Evolutionary conservation across 2,329 filamentous ascomycete genomes (phyloP), one percentile per base, ranked within the genome.

Genomic region (Dichotomopilus funicola): DNA sequence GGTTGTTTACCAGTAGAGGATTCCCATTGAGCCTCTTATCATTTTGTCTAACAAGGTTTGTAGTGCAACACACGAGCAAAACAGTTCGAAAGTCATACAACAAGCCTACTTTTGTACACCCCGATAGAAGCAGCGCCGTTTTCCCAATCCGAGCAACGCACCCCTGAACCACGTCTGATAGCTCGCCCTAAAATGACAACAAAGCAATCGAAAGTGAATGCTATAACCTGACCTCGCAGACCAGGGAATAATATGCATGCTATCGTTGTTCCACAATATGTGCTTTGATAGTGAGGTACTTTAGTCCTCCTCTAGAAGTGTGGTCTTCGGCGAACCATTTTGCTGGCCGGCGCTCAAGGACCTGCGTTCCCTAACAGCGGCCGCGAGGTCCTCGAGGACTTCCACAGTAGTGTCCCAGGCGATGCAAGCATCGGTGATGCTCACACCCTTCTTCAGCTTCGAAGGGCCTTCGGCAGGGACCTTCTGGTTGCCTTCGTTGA

Each of bases 371-470:
- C 88, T 82, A 51, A 97, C 87, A 38, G 89, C 88, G n/a, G 84
- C 83, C 5, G 94, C 91, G 35, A 97, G 80, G 64, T 92, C 81
- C 72, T 96, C 88, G 31, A 97, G 79, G 1, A 94, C 88, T 1
- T 81, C 75, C 43, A 94, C 83, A 1, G 91, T 96, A 52, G 78
- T 80, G 11, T 95, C 89, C 92, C 92, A 96, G 78, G 88, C 78
- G 69, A 99, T 96, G 76, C 92, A 99, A 54, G 91, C 92, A 71
- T 96, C 91, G 1, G 91, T 96, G 73, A 96, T 96, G 72, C 87
- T 92, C 67, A 96, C 88, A 63, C 91, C 91, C 74, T 89, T 90
- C 78, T 91, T 89, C 51, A 96, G 79, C 6, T 73, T 88, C 1
- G 83, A 71, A 6, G 88, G 87, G 7, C 91, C 92, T 72, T 95